Evolutionary conservation across 2,329 filamentous ascomycete species (phyloP).

Genomic region (Cladobotryum protrusum): DNA sequence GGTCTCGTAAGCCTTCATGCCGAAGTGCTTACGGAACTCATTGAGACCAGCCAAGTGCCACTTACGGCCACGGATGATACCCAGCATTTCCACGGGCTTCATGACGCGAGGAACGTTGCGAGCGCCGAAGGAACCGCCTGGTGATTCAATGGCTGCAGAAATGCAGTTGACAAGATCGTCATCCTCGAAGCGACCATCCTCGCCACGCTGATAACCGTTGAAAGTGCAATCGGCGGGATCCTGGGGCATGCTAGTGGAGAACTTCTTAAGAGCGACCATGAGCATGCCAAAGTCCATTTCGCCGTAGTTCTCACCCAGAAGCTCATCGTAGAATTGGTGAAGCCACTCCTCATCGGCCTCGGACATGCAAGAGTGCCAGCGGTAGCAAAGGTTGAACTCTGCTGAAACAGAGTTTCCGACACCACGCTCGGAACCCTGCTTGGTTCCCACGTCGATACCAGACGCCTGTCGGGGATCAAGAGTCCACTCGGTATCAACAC

Average conservation of each 20-base stretch:
- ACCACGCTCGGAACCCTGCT: constrained; percentile 58
- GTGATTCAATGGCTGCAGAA: constrained; percentile 64
- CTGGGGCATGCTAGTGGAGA: constrained; percentile 52
- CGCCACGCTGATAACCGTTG: constrained; percentile 55
- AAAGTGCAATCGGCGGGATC: constrained; percentile 68
- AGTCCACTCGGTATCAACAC: constrained; percentile 67
- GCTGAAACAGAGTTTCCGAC: constrained; percentile 78
- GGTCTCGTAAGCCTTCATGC: constrained; percentile 65
- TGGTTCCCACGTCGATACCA: constrained; percentile 47
- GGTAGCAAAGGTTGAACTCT: constrained; percentile 84
- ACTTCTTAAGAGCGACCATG: constrained; percentile 54
- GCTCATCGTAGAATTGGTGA: constrained; percentile 56
- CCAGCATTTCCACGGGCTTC: constrained; percentile 71
- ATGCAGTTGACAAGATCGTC: constrained; percentile 70
- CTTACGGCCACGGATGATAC: constrained; percentile 67
- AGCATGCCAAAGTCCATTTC: constrained; percentile 56
- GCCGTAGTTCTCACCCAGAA: constrained; percentile 51
- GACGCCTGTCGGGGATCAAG: constrained; percentile 70
- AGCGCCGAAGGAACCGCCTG: constrained; percentile 66
- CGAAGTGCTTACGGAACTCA: constrained; percentile 79
- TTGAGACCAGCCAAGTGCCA: constrained; percentile 78
- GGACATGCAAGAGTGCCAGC: constrained; percentile 77
- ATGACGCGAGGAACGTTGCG: constrained; percentile 69
- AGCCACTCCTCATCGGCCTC: constrained; percentile 74
- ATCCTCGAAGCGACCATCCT: constrained; percentile 65